These are phyloP conservation scores for Aspergillus terreus DNA, from an alignment of 2,329 filamentous ascomycete species.

Conservation along the genomic window DNA sequence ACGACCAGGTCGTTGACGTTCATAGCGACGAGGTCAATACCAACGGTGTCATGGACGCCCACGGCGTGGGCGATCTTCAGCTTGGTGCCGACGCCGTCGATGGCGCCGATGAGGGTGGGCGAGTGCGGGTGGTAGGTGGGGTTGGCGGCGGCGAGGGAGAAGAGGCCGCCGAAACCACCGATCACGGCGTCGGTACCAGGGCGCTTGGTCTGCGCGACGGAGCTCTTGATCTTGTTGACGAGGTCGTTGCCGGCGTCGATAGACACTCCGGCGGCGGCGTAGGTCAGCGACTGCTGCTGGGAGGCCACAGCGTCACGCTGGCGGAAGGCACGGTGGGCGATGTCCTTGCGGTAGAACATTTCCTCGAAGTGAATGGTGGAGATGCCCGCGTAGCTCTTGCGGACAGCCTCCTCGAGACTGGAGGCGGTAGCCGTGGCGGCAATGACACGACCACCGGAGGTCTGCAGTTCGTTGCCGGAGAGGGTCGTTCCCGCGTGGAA, in stretches of 20 bases:
- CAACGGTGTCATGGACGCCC: conserved; percentile 88
- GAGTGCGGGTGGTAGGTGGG: conserved; percentile 72
- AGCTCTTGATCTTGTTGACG: conserved; percentile 85
- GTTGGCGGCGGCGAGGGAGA: conserved; percentile 63
- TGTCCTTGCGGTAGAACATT: conserved; percentile 91
- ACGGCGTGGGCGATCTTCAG: conserved; percentile 91
- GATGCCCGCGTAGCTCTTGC: conserved; percentile 82
- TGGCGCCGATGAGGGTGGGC: conserved; percentile 85
- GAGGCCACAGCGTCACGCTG: conserved; percentile 24
- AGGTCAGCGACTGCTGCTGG: conserved; percentile 61
- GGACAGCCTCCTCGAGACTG: conserved; percentile 76
- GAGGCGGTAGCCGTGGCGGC: conserved; percentile 77
- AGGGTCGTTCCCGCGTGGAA: conserved; percentile 90
- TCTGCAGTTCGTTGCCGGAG: conserved; percentile 61
- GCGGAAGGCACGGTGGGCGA: conserved; percentile 66
- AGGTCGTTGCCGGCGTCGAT: conserved; percentile 93
- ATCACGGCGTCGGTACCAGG: conserved; percentile 90
- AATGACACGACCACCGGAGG: conserved; percentile 86
- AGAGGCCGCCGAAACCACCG: conserved; percentile 88
- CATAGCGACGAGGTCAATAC: conserved; percentile 97
- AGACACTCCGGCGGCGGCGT: conserved; percentile 87
- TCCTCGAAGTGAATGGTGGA: conserved; percentile 75
- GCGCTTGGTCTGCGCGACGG: conserved; percentile 78
- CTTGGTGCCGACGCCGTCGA: conserved; percentile 95
- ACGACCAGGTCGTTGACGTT: conserved; percentile 98